Percentiles rank a stretch among this genome's conserved stretches.
These are phyloP conservation scores for Candida jianshihensis DNA, from an alignment of 805 yeast species.

Conservation along the genomic window DNA sequence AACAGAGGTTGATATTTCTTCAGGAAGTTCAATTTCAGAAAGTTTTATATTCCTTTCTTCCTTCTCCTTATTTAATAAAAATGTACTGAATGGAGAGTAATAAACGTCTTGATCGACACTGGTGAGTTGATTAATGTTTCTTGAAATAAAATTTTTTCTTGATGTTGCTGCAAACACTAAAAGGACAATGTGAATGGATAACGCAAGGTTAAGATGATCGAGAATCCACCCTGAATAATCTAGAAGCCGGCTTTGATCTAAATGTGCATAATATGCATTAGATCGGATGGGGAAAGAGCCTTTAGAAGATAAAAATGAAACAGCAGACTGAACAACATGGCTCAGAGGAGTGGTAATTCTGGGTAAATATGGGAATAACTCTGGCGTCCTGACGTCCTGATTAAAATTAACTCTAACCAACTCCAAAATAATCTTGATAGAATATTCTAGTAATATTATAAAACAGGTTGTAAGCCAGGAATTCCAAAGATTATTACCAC, in stretches of 20 bases:
- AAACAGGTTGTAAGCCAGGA: slow-evolving; percentile 6
- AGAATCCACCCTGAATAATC: neutral
- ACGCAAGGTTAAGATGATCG: slow-evolving; percentile 11
- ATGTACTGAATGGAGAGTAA: slow-evolving; percentile 6
- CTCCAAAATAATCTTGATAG: slow-evolving; percentile 5
- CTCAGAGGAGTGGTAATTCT: neutral
- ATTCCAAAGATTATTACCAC: slow-evolving; percentile 13
- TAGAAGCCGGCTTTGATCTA: neutral
- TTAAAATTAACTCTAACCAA: slow-evolving; percentile 7
- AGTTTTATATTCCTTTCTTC: slow-evolving; percentile 11
- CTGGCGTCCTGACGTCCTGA: slow-evolving; percentile 5
- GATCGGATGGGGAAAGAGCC: too few relatives aligned
- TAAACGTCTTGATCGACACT: slow-evolving; percentile 2
- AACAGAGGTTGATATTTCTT: slow-evolving; percentile 1
- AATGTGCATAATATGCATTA: too few relatives aligned
- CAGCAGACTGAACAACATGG: too few relatives aligned
- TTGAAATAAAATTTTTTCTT: slow-evolving; percentile 19
- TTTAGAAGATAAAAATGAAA: too few relatives aligned
- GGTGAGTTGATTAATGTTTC: slow-evolving; percentile 19
- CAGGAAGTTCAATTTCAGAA: slow-evolving; percentile 12
- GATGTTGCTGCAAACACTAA: slow-evolving; percentile 19
- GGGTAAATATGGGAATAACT: slow-evolving; percentile 19
- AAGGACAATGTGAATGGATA: slow-evolving; percentile 19
- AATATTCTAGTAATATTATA: slow-evolving; percentile 10
- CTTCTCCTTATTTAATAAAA: slow-evolving; percentile 7